Base-by-base conservation (phyloP, 176 grass and related monocot species). In the Zoysia pacifica region DNA sequence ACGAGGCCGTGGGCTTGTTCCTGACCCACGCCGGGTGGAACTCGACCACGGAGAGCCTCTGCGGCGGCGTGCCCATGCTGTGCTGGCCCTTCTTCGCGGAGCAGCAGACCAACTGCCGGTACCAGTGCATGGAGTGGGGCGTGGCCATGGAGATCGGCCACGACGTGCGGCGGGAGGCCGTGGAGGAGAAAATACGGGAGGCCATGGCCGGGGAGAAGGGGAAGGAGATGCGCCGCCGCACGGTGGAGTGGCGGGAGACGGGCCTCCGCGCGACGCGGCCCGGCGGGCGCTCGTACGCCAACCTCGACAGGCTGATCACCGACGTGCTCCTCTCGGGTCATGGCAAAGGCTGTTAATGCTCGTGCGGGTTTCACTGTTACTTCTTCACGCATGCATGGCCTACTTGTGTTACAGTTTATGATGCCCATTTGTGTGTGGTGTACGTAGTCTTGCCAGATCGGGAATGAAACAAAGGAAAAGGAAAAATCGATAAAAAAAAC, bases 21-120 rank as follows among this genome's bases (percentile, higher is more conserved):
- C 73, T 90, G 52, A 90, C 79, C 3, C 88, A 86, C 79, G 68
- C 62, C 42, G 88, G 88, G 4, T 86, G 88, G 83, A 90, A 86
- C 69, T 90, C 83, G 2, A 86, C 79, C 8, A 0, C 86, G 50
- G 83, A 90, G 63, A 83, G 83, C 74, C 54, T 90, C 1, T 63
- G 75, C 64, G 41, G 48, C 18, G 79, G 62, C 12, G 83, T 90
- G 79, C 88, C 84, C 5, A 90, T 86, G 88, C 67, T 86, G 54
- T 83, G 83, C 79, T 86, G 88, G 83, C 84, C 88, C 0, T 86
- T 78, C 83, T 74, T 79, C 62, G 83, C 83, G 15, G 88, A 90
- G 79, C 79, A 86, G 84, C 84, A 79, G 74, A 83, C 84, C 47
- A 90, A 90, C 79, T 69, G 69, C 84, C 75, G 72, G 47, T 86